Conservation (phyloP, 1,139 yeast genomes). For the Yamadazyma friedrichii region DNA sequence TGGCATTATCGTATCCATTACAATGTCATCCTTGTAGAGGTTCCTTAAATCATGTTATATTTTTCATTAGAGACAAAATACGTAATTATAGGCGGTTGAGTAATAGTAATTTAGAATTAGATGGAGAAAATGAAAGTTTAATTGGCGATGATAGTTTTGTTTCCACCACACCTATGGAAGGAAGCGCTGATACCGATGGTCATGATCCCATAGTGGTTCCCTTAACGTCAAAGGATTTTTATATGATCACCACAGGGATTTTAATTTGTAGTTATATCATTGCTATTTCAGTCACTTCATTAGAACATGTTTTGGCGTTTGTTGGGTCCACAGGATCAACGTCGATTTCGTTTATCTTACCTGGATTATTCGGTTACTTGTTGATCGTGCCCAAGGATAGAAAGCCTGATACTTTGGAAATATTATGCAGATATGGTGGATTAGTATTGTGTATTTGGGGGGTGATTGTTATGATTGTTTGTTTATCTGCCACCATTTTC, state of each 20-base stretch:
- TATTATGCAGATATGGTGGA: conserved; percentile 55
- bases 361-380: conserved; percentile 84
- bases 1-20: conserved; percentile 66
- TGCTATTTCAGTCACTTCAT: conserved; percentile 75
- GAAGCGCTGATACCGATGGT: conserved; percentile 50
- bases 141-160: conserved; percentile 38
- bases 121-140: conserved; percentile 25
- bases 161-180: conserved; percentile 50
- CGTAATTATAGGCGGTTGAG: background rate
- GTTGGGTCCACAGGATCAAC: conserved; percentile 97
- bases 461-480: conserved; percentile 69
- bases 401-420: conserved; percentile 37
- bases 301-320: conserved; percentile 84
- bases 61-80: conserved; percentile 27
- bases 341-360: conserved; percentile 86
- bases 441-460: conserved; percentile 74
- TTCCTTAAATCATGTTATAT: conserved; percentile 66
- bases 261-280: conserved; percentile 62
- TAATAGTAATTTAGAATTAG: conserved; percentile 7
- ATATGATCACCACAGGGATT: conserved; percentile 63
- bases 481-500: conserved; percentile 72
- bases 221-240: conserved; percentile 51
- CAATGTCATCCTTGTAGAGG: conserved; percentile 82
- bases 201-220: conserved; percentile 54
- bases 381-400: conserved; percentile 50